Percentiles rank a stretch among this genome's conserved stretches.
These are phyloP conservation scores for Lentinula sp. DNA, from an alignment of 768 basidiomycete genomes.

Conservation along the genomic window DNA sequence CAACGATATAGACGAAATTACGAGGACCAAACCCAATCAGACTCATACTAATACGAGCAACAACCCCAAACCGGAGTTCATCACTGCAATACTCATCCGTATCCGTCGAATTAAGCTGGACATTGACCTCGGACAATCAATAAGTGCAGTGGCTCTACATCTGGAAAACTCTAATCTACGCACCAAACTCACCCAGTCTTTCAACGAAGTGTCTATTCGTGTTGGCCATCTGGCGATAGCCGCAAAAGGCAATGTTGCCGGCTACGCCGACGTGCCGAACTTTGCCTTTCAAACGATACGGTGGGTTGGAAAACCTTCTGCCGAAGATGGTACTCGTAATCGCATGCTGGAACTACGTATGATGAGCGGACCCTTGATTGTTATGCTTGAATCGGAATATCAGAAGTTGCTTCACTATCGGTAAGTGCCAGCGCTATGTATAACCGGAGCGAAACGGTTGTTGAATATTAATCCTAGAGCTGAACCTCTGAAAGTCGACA, in stretches of 20 bases:
- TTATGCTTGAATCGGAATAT: slow-evolving; percentile 69
- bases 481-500: slow-evolving; percentile 68
- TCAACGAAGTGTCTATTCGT: slow-evolving; percentile 59
- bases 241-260: slow-evolving; percentile 72
- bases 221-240: slow-evolving; percentile 58
- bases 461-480: slow-evolving; percentile 37
- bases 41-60: slow-evolving; percentile 14
- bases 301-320: slow-evolving; percentile 35
- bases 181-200: slow-evolving; percentile 55
- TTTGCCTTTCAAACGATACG: slow-evolving; percentile 74
- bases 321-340: slow-evolving; percentile 26
- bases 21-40: slow-evolving; percentile 13
- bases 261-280: slow-evolving; percentile 57
- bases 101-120: slow-evolving; percentile 69
- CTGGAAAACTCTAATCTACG: slow-evolving; percentile 59
- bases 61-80: slow-evolving; percentile 36
- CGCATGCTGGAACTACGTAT: slow-evolving; percentile 69
- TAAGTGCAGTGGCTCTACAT: slow-evolving; percentile 63
- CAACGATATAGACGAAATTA: slow-evolving; percentile 17
- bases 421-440: slow-evolving; percentile 32
- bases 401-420: slow-evolving; percentile 70
- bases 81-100: slow-evolving; percentile 60
- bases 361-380: slow-evolving; percentile 64
- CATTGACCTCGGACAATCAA: slow-evolving; percentile 82
- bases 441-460: background rate